Evolutionary conservation across 306 rosid genomes (phyloP), one percentile per base, ranked within the genome.

Genomic region (Castanea sativa): DNA sequence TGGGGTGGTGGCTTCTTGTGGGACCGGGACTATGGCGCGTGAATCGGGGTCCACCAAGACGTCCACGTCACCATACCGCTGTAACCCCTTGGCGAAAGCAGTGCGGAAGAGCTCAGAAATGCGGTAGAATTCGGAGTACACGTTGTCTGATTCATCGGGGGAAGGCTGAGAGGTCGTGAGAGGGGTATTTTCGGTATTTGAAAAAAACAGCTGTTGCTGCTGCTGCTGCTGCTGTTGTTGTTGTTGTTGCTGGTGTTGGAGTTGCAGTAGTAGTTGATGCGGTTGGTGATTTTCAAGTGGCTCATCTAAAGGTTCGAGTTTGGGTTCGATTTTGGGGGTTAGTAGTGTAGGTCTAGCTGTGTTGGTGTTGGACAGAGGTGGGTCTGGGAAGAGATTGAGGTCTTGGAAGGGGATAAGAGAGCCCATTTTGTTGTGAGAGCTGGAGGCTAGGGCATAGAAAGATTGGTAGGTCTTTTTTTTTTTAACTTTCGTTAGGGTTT

Each of bases 231-330:
- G 51, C 1, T 57, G 84, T 8, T 60, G 74, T 10, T 10, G 60
- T 5, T 6, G 61, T 6, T 27, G 77, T 55, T 59, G 83, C 1
- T 11, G 49, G 1, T 59, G 82, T 9, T 71, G 73, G 20, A 49
- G 70, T 1, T 45, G 27, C 30, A 27, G 61, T 19, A n/a, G 79
- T 68, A 53, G 83, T 2, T 5, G 49, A 1, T 59, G 82, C 5
- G 76, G 73, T n/a, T 14, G 58, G 45, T 73, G 76, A 65, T 57
- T 77, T 43, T 33, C 71, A 15, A 78, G 43, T 41, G 85, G 76
- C 49, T 83, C 93, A 12, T 92, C 97, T 4, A 77, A 80, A 4
- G 97, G 98, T 70, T 94, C 98, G 12, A 73, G 82, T 80, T 92
- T 94, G 3, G 98, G 98, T 20, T 87, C 93, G 30, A 89, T 33